Percentiles rank a stretch among this genome's conserved stretches.
Evolutionary conservation across 2,329 filamentous ascomycete genomes (phyloP).

Genomic region (Chaetomiaceae sp.): DNA sequence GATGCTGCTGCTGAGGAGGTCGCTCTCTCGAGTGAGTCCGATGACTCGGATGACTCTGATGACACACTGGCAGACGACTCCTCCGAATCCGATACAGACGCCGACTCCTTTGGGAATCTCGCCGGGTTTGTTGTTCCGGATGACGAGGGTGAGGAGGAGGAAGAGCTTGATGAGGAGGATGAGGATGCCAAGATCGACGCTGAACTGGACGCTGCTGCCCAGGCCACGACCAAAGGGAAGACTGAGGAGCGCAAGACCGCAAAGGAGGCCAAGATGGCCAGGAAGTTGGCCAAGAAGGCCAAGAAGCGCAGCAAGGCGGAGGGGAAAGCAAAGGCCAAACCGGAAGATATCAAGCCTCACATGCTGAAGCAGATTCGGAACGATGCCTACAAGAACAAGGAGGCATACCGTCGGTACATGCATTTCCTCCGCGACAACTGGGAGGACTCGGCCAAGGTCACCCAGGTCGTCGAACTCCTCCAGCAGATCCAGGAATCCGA

Average conservation of each 20-base stretch:
- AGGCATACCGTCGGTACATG: slow-evolving; percentile 65
- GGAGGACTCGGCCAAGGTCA: slow-evolving; percentile 70
- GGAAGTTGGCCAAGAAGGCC: slow-evolving; percentile 31
- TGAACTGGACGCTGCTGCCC: slow-evolving; percentile 17
- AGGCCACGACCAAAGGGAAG: slow-evolving; percentile 10
- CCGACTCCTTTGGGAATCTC: slow-evolving; percentile 36
- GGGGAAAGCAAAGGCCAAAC: slow-evolving; percentile 42
- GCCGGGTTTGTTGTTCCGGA: slow-evolving; percentile 51
- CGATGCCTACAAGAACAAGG: slow-evolving; percentile 58
- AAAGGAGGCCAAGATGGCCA: slow-evolving; percentile 32
- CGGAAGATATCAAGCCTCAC: slow-evolving; percentile 35
- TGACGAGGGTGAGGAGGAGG: slow-evolving; percentile 32
- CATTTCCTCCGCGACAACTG: slow-evolving; percentile 63
- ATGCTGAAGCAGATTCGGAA: slow-evolving; percentile 51
- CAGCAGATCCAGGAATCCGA: slow-evolving; percentile 41
- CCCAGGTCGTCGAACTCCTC: slow-evolving; percentile 63
- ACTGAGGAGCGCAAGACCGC: not conserved
- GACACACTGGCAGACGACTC: slow-evolving; percentile 9
- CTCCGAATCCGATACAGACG: slow-evolving; percentile 23
- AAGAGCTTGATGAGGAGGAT: slow-evolving; percentile 28
- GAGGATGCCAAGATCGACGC: slow-evolving; percentile 27
- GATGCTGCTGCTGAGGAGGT: slow-evolving; percentile 32
- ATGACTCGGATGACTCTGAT: slow-evolving; percentile 13
- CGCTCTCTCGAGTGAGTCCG: slow-evolving; percentile 12
- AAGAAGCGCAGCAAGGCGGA: slow-evolving; percentile 30